Evolutionary conservation across 2,329 filamentous ascomycete species (phyloP).

Genomic region (Ramularia endophylla): DNA sequence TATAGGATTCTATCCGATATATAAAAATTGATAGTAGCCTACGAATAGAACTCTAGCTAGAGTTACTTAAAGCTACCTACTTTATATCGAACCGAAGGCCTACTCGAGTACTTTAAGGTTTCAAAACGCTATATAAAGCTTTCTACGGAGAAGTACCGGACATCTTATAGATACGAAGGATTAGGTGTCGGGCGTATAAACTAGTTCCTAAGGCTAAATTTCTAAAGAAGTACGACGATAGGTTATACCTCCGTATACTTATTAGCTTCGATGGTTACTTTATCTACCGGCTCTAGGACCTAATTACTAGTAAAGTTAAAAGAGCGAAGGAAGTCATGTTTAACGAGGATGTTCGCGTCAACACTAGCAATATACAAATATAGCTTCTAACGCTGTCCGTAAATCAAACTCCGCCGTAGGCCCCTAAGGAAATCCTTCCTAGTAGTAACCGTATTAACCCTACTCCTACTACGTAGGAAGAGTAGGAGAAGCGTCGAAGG

Average conservation of each 20-base stretch:
- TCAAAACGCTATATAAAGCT: not conserved
- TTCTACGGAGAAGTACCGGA: not conserved
- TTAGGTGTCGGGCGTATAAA: constrained; percentile 2
- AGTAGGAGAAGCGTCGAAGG: not conserved
- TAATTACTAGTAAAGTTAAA: constrained; percentile 1
- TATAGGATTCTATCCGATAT: constrained; percentile 2
- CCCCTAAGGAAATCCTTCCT: not conserved
- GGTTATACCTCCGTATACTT: constrained; percentile 1
- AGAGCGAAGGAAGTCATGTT: constrained; percentile 1
- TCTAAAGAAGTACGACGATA: constrained; percentile 2
- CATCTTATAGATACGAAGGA: not conserved
- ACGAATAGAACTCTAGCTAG: not conserved
- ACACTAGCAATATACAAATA: not conserved
- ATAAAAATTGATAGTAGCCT: not conserved
- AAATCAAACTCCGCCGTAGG: not conserved
- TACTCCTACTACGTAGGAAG: too few species aligned
- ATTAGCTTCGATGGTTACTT: not conserved
- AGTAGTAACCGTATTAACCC: not conserved
- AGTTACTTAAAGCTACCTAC: not conserved
- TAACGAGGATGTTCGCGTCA: not conserved
- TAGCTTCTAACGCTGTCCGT: not conserved
- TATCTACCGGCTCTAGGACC: constrained; percentile 1
- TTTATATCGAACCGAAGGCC: constrained; percentile 1
- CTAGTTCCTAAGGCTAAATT: constrained; percentile 4
- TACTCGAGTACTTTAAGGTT: not conserved